Percentiles rank a stretch among this genome's conserved stretches.
Evolutionary conservation across 768 basidiomycete genomes (phyloP).

Genomic region (Hericium alpestre): DNA sequence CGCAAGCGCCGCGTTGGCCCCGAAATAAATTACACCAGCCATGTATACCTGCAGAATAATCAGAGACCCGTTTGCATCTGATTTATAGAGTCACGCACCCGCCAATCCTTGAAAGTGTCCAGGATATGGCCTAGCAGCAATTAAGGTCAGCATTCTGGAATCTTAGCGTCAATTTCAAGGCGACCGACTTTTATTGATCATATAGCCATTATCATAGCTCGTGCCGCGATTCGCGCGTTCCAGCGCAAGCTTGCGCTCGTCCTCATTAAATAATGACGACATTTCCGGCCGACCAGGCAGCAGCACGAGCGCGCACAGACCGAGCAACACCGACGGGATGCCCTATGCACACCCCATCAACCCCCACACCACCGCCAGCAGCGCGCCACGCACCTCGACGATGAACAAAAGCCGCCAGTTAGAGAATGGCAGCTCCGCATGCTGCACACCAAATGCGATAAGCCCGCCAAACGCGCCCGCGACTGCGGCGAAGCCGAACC

Average conservation of each 20-base stretch:
- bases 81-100: slow-evolving; percentile 25
- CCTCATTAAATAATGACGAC: slow-evolving; percentile 41
- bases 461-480: slow-evolving; percentile 82
- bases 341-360: slow-evolving; percentile 32
- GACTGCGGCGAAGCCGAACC: slow-evolving; percentile 78
- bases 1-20: slow-evolving; percentile 65
- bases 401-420: slow-evolving; percentile 64
- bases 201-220: slow-evolving; percentile 54
- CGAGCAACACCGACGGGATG: slow-evolving; percentile 54
- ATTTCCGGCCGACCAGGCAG: slow-evolving; percentile 68
- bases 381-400: slow-evolving; percentile 40
- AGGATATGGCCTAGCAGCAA: slow-evolving; percentile 42
- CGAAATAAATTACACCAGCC: slow-evolving; percentile 70
- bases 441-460: slow-evolving; percentile 70
- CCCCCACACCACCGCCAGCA: neutral
- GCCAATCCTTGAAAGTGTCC: slow-evolving; percentile 64
- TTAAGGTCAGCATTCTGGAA: neutral
- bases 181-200: slow-evolving; percentile 45
- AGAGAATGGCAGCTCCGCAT: slow-evolving; percentile 36
- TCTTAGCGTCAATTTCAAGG: neutral
- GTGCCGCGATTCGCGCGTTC: slow-evolving; percentile 58
- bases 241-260: slow-evolving; percentile 50
- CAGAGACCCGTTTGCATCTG: neutral
- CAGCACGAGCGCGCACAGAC: slow-evolving; percentile 40
- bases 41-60: slow-evolving; percentile 37